phyloP scores from a whole-genome alignment of 1,284 basidiomycete species.

The Ustilago bromivora region DNA sequence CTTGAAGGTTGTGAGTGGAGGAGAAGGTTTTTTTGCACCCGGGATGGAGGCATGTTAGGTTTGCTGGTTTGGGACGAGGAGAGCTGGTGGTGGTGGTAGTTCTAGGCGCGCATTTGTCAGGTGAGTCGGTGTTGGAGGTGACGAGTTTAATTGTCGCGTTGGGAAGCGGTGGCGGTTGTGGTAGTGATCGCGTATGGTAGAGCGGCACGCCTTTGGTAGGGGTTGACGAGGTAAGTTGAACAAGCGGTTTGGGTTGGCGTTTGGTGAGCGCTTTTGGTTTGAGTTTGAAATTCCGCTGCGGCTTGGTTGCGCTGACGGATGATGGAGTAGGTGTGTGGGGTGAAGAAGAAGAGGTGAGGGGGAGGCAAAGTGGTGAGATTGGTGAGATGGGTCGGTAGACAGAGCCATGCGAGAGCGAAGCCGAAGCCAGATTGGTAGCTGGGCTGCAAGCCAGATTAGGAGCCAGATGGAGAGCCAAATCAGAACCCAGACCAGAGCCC shows the following conservation, averaged over 20 bases:
- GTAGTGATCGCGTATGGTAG: no score
- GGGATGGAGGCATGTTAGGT: conserved; percentile 6
- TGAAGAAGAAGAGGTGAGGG: neutral
- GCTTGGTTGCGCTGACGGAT: no score
- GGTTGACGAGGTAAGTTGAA: no score
- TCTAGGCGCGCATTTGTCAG: neutral
- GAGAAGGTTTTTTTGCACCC: conserved; percentile 25
- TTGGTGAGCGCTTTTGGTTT: no score
- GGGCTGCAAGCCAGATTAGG: neutral
- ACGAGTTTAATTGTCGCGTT: no score
- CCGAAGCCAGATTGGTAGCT: neutral
- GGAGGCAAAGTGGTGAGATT: neutral
- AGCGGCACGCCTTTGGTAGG: no score
- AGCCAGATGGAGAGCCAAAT: neutral
- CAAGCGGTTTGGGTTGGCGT: no score
- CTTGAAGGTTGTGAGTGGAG: conserved; percentile 22
- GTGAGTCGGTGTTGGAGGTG: no score
- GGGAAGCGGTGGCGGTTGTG: no score
- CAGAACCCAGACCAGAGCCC: neutral
- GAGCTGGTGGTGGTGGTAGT: neutral
- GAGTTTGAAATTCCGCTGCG: no score
- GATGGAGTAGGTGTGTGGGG: no score
- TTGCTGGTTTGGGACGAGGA: neutral
- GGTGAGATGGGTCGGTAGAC: neutral
- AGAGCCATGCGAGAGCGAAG: neutral